phyloP scores from a whole-genome alignment of 2,329 filamentous ascomycete genomes.

The Chalaropsis ovoidea region DNA sequence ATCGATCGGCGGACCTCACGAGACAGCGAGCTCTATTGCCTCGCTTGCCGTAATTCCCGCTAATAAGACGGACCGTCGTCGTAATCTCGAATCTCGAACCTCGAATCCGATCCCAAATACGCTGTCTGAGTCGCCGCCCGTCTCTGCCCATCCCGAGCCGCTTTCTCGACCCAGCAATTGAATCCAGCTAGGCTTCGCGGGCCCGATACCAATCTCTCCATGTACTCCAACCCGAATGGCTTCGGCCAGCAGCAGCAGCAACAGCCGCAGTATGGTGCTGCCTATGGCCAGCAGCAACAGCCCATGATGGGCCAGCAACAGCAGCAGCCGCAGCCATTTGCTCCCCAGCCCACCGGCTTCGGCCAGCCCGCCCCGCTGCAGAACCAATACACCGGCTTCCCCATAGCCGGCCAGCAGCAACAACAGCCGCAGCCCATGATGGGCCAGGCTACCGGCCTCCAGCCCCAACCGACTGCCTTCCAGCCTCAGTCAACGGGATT shows the following conservation, averaged over 20 bases:
- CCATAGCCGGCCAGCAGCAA: slow-evolving; percentile 40
- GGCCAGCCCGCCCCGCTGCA: slow-evolving; percentile 40
- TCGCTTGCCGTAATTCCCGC: slow-evolving; percentile 13
- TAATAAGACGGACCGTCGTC: slow-evolving; percentile 4
- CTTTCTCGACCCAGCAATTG: neutral
- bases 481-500: slow-evolving; percentile 22
- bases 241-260: slow-evolving; percentile 46
- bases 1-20: slow-evolving; percentile 10
- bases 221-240: slow-evolving; percentile 86
- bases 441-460: slow-evolving; percentile 37
- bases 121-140: slow-evolving; percentile 4
- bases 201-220: slow-evolving; percentile 34
- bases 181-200: neutral
- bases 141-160: neutral
- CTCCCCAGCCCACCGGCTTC: slow-evolving; percentile 51
- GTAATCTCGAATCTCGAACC: slow-evolving; percentile 7
- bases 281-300: slow-evolving; percentile 34
- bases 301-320: slow-evolving; percentile 31
- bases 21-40: slow-evolving; percentile 6
- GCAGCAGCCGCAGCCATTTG: slow-evolving; percentile 45
- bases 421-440: slow-evolving; percentile 52
- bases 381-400: slow-evolving; percentile 53
- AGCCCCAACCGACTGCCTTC: slow-evolving; percentile 23
- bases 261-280: slow-evolving; percentile 46
- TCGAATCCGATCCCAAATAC: neutral